Percentiles rank a stretch among this genome's conserved stretches.
Conservation (phyloP, 139 green algal genomes). For the Cymbomonas tetramitiformis region DNA sequence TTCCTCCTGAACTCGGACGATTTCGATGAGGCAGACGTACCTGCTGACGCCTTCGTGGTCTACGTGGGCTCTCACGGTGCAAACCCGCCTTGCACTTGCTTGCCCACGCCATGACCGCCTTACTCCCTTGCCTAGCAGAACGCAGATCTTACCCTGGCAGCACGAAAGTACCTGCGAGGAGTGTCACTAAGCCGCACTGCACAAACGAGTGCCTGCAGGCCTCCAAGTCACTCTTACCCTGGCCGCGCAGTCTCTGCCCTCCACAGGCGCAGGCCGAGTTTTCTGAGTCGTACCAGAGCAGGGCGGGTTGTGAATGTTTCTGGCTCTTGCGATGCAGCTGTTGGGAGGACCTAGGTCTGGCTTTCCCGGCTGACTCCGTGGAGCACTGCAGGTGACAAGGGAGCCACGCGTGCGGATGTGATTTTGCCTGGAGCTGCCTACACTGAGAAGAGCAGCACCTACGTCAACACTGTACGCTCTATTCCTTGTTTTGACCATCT, state of each 20-base stretch:
- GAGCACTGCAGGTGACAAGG: conserved; percentile 86
- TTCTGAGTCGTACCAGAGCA: background rate
- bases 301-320: too few relatives aligned
- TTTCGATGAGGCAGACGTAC: conserved; percentile 53
- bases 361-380: background rate
- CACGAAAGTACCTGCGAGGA: too few relatives aligned
- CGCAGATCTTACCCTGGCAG: too few relatives aligned
- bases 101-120: too few relatives aligned
- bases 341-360: background rate
- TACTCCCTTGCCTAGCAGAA: too few relatives aligned
- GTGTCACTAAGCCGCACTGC: too few relatives aligned
- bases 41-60: conserved; percentile 76
- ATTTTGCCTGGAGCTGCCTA: conserved; percentile 68
- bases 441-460: conserved; percentile 37
- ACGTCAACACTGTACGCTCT: conserved; percentile 42
- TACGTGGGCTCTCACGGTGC: conserved; percentile 58
- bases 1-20: conserved; percentile 70
- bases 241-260: too few relatives aligned
- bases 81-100: too few relatives aligned
- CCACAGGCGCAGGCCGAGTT: conserved; percentile 1
- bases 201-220: too few relatives aligned
- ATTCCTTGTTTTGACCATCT: too few relatives aligned
- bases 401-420: conserved; percentile 73
- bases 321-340: too few relatives aligned
- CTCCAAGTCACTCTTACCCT: too few relatives aligned